Conservation (phyloP, 2,329 filamentous ascomycete species). For the Massarina eburnea region DNA sequence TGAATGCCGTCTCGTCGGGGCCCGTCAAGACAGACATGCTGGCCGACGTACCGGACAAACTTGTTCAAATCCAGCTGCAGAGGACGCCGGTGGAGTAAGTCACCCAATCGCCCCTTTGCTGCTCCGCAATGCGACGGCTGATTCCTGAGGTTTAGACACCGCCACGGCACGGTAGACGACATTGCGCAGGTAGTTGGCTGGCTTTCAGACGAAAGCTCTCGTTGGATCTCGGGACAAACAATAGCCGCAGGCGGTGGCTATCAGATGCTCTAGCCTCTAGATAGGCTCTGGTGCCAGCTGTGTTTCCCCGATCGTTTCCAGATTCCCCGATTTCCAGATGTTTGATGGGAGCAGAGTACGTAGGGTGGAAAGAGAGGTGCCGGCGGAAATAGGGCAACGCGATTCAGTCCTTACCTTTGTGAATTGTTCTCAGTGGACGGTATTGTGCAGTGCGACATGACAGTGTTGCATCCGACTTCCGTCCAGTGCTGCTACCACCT, state of each 20-base stretch:
- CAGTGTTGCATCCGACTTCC: background rate
- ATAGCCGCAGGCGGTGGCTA: conserved; percentile 58
- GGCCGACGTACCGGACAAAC: conserved; percentile 52
- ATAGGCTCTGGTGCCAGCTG: conserved; percentile 10
- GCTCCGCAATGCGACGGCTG: no score
- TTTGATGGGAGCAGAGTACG: conserved; percentile 23
- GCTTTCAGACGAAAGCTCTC: conserved; percentile 52
- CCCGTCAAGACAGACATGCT: conserved; percentile 62
- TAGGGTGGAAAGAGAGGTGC: conserved; percentile 5
- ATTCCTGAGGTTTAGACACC: conserved; percentile 4
- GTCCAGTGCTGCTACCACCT: no score
- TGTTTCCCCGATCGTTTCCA: conserved; percentile 22
- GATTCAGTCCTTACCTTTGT: background rate
- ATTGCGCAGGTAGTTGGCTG: conserved; percentile 59
- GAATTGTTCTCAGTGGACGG: background rate
- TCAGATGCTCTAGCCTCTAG: conserved; percentile 28
- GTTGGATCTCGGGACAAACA: conserved; percentile 54
- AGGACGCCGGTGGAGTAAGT: conserved; percentile 51
- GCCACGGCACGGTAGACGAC: conserved; percentile 46
- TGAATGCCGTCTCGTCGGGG: conserved; percentile 63
- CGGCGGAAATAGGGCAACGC: conserved; percentile 6
- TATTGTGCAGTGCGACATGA: background rate
- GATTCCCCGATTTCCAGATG: no score
- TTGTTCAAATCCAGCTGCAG: conserved; percentile 54
- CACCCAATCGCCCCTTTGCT: background rate